A percentile compares a stretch with the other conserved stretches of the same genome.
Evolutionary conservation across 169 alveolate genomes (phyloP).

Genomic region (Eimeria maxima): DNA sequence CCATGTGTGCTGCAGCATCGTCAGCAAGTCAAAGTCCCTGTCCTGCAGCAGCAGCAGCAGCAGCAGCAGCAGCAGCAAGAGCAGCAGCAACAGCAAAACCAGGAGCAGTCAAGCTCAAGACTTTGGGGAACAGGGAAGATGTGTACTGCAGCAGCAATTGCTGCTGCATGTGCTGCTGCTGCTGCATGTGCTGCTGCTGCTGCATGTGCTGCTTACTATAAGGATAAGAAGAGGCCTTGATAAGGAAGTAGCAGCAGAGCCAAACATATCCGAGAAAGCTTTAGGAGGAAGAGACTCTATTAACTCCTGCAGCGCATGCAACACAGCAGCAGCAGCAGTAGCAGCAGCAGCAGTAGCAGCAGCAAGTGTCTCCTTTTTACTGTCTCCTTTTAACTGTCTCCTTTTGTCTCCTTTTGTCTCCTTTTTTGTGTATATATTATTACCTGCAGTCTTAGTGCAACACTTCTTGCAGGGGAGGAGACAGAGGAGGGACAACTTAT

Average conservation of each 20-base stretch:
- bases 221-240: constrained; percentile 45
- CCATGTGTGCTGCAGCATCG: constrained; percentile 89
- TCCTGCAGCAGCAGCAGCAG: constrained; percentile 83
- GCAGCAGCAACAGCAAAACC: constrained; percentile 58
- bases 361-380: constrained; percentile 5
- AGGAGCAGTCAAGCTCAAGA: not conserved
- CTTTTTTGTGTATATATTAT: not conserved
- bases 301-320: constrained; percentile 19
- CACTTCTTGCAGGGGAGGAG: constrained; percentile 52
- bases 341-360: too few relatives aligned
- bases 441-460: constrained; percentile 67
- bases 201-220: not conserved
- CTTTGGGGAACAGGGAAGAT: too few relatives aligned
- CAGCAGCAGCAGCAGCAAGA: constrained; percentile 50
- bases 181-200: not conserved
- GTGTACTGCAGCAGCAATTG: not conserved
- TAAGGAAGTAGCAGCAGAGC: not conserved
- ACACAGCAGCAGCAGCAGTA: not conserved
- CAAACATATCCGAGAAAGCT: constrained; percentile 48
- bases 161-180: constrained; percentile 11
- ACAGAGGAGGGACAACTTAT: constrained; percentile 24
- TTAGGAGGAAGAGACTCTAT: constrained; percentile 30
- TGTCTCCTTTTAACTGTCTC: not conserved
- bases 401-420: not conserved
- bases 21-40: constrained; percentile 86